A percentile compares a stretch with the other conserved stretches of the same genome.
These are phyloP conservation scores for Annulohypoxylon stygium DNA, from an alignment of 495 filamentous ascomycete genomes.

Conservation along the genomic window DNA sequence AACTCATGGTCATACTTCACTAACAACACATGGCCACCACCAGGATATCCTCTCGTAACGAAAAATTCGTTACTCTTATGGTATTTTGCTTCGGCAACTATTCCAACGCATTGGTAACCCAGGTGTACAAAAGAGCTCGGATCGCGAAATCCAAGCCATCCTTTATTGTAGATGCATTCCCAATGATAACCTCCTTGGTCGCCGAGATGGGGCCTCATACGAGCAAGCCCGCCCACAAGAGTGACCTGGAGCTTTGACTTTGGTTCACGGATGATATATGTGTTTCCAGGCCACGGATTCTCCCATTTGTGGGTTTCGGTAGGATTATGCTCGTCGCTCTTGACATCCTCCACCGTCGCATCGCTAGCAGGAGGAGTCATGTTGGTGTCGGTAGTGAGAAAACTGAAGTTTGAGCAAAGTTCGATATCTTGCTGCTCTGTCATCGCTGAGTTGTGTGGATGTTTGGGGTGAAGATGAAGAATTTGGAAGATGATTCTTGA, in stretches of 20 bases:
- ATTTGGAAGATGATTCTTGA: too few relatives aligned
- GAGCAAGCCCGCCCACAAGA: constrained; percentile 48
- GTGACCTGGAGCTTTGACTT: constrained; percentile 48
- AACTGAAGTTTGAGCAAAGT: not conserved
- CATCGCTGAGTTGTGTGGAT: not conserved
- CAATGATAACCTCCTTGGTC: constrained; percentile 54
- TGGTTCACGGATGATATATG: constrained; percentile 50
- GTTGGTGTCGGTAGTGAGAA: not conserved
- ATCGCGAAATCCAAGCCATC: constrained; percentile 57
- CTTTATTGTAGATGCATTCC: constrained; percentile 54
- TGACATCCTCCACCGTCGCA: not conserved
- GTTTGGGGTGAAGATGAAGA: not conserved
- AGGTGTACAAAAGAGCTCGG: constrained; percentile 43
- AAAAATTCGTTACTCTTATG: constrained; percentile 19
- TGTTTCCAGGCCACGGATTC: constrained; percentile 40
- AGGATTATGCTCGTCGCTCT: not conserved
- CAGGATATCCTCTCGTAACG: constrained; percentile 4
- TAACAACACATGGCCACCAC: constrained; percentile 17
- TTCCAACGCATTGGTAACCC: constrained; percentile 41
- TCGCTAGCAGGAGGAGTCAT: not conserved
- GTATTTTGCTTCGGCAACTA: not conserved
- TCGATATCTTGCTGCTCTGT: not conserved
- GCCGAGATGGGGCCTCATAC: constrained; percentile 43
- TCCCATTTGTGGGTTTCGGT: not conserved
- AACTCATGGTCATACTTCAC: not conserved